Base-by-base conservation (phyloP, 148 eudicot species). In the Oxyria digyna region DNA sequence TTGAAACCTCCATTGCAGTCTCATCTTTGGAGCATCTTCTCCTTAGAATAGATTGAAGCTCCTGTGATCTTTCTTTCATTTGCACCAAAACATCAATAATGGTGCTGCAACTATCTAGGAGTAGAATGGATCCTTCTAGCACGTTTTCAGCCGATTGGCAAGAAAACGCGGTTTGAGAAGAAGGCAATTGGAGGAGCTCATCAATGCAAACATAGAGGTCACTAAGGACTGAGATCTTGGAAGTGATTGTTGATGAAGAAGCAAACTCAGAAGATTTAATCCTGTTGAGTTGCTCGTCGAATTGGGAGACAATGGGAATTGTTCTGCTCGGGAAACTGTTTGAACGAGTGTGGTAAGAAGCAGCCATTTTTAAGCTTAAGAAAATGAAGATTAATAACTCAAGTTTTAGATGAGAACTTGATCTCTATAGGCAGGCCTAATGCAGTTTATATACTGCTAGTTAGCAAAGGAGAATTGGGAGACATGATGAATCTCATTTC, bases 131-230 rank as follows among this genome's bases (percentile, higher is more conserved):
- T 31, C 70, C 68, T 1, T 76, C 80, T 49, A 76, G 42, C n/a
- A 62, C 59, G 20, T 68, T 77, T 42, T 78, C 80, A n/a, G 27
- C 74, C 59, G 68, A 71, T 65, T 71, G 73, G 26, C 71, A 9
- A 7, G 78, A 63, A 1, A 77, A 35, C 33, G 23, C 27, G 54
- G 73, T 72, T 69, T 77, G 81, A 20, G 54, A 73, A 49, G 59
- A 59, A 1, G 76, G 82, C 41, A 76, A 18, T 32, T 69, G 78
- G 18, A 80, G 77, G 35, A 83, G 71, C 64, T 80, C 82, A 67
- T 72, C 78, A 21, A 80, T 65, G 35, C 55, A 74, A 27, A 37
- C 62, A 8, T 76, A 76, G 23, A 76, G 24, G 37, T 64, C 49
- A 33, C 54, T 48, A 54, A 67, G 75, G 45, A 23, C 35, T 37